phyloP scores from a whole-genome alignment of 768 basidiomycete genomes.

The Pulveroboletus sp. region DNA sequence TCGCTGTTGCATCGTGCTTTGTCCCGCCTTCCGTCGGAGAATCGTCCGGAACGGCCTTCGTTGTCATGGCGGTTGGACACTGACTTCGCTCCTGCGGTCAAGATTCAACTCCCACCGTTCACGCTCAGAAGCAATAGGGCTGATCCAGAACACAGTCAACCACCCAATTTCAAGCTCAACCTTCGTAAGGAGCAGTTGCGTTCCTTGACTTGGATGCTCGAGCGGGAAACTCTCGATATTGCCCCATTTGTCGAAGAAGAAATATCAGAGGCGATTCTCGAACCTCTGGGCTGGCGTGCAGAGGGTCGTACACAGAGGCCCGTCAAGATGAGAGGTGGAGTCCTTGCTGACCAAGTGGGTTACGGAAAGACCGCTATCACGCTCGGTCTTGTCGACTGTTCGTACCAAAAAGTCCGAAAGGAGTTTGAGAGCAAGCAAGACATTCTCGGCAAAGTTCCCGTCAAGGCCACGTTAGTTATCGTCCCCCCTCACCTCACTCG shows the following conservation, averaged over 20 bases:
- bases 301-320: constrained; percentile 83
- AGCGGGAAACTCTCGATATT: constrained; percentile 61
- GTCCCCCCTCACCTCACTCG: constrained; percentile 87
- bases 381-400: constrained; percentile 79
- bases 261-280: constrained; percentile 84
- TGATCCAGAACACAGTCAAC: constrained; percentile 69
- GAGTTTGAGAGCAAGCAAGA: constrained; percentile 51
- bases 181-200: constrained; percentile 85
- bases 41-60: constrained; percentile 40
- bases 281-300: constrained; percentile 89
- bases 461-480: constrained; percentile 76
- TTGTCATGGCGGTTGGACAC: constrained; percentile 83
- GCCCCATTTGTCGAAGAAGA: constrained; percentile 89
- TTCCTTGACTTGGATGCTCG: constrained; percentile 89
- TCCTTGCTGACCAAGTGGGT: constrained; percentile 93
- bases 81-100: constrained; percentile 63
- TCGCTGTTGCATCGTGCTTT: constrained; percentile 85
- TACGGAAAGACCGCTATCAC: constrained; percentile 98
- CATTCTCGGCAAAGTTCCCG: constrained; percentile 59
- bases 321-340: constrained; percentile 76
- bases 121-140: constrained; percentile 67
- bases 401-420: constrained; percentile 47
- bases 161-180: constrained; percentile 66
- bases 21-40: constrained; percentile 64
- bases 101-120: constrained; percentile 59